Conservation (phyloP, 495 filamentous ascomycete genomes). For the Penicillium tannophilum region DNA sequence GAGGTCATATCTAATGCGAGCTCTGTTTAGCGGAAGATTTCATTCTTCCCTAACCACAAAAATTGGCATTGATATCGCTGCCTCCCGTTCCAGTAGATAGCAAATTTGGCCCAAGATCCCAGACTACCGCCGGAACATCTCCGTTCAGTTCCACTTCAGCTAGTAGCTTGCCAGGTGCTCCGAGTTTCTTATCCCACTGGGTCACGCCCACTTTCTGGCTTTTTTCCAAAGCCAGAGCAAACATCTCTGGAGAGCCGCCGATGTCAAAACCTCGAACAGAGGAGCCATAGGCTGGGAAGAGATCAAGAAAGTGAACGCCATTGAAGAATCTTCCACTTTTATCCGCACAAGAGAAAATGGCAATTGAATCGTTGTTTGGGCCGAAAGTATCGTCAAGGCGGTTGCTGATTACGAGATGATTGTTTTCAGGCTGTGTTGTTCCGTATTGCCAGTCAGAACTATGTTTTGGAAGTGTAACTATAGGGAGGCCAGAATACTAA, state of each 20-base stretch:
- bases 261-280: conserved; percentile 42
- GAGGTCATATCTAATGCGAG: too few species aligned
- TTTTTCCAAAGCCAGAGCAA: conserved; percentile 36
- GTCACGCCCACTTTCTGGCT: conserved; percentile 17
- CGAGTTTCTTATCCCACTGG: conserved; percentile 15
- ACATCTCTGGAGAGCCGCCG: conserved; percentile 24
- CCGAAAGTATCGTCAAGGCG: conserved; percentile 56
- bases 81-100: too few species aligned
- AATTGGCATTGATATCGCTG: too few species aligned
- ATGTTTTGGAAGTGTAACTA: not conserved
- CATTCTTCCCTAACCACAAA: too few species aligned
- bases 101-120: not conserved
- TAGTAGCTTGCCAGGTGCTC: conserved; percentile 15
- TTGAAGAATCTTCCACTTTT: conserved; percentile 21
- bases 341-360: conserved; percentile 33
- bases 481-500: conserved; percentile 32
- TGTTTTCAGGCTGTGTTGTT: conserved; percentile 19
- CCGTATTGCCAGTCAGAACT: not conserved
- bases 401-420: conserved; percentile 52
- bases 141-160: conserved; percentile 17
- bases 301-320: conserved; percentile 31
- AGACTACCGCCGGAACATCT: conserved; percentile 19
- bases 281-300: conserved; percentile 40
- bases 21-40: too few species aligned
- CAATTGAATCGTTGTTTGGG: conserved; percentile 43